Evolutionary conservation across 805 yeast genomes (phyloP), one percentile per base, ranked within the genome.

Genomic region (Teunomyces kruisii): DNA sequence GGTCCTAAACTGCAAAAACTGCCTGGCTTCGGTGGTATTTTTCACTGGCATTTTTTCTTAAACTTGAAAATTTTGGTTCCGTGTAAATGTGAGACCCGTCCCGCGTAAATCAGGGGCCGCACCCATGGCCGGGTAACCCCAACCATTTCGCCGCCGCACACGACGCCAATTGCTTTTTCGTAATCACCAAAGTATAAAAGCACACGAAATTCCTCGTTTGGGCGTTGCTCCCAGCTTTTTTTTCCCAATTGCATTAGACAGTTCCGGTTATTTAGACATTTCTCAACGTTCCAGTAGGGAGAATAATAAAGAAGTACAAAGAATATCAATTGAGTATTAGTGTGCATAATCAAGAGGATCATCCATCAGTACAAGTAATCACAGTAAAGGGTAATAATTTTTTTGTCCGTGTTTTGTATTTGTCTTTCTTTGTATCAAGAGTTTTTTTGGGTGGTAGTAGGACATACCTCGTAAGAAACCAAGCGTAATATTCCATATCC

Each of bases 11-110:
- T 19, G 22, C 22, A 19, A 19, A n/a, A 19, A 19, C 22, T 36
- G 9, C 24, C 19, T 17, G 13, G n/a, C 24, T 13, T n/a, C 37
- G 10, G 17, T 15, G 37, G 16, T 35, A 19, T 12, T 22, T 19
- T 22, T 22, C 32, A 27, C 24, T 29, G 33, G 37, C 17, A 12
- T 42, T 32, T 42, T 39, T 29, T 33, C 39, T 14, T 17, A 17
- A 29, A 15, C 49, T 42, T 47, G 49, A 49, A 51, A 51, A 43
- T 51, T 53, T 53, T 48, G 48, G 47, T 40, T 39, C 37, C 37
- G 54, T 42, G 57, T 51, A 51, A 39, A 22, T 42, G 8, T 41
- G 36, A 39, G 55, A n/a, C 45, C 39, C 39, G 2, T 0, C 10
- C 16, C 17, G 27, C 13, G 37, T 33, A 33, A 4, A 17, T 33